A percentile compares a stretch with the other conserved stretches of the same genome.
phyloP scores from a whole-genome alignment of 176 grass and related monocot species.

The Oryza meridionalis region DNA sequence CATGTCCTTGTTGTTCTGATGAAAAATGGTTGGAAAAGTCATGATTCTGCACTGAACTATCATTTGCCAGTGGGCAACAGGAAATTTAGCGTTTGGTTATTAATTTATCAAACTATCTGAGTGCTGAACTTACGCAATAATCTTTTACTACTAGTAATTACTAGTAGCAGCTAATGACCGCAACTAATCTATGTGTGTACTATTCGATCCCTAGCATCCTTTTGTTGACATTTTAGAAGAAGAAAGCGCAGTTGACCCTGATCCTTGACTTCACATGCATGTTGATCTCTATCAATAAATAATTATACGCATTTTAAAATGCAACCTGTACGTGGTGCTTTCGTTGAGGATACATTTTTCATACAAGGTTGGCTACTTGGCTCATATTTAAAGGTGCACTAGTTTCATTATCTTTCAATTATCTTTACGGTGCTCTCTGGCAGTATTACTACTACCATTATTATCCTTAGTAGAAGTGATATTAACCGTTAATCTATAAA shows the following conservation, averaged over 20 bases:
- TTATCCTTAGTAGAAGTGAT: no score
- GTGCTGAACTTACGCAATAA: not conserved
- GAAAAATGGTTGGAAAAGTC: not conserved
- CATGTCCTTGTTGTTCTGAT: not conserved
- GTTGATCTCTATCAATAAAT: not conserved
- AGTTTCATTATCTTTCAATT: no score
- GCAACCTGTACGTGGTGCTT: not conserved
- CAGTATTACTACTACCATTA: no score
- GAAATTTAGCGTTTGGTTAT: not conserved
- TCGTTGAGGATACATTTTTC: not conserved
- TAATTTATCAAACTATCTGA: not conserved
- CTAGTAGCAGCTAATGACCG: no score
- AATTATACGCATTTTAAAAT: not conserved
- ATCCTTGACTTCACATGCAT: not conserved
- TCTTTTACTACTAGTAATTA: not conserved
- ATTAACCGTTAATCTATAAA: no score
- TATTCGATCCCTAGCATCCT: no score
- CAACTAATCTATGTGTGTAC: no score
- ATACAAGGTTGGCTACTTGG: no score
- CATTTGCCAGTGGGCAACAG: not conserved
- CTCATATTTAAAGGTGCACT: no score
- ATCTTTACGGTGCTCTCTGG: no score
- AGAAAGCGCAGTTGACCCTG: slow-evolving; percentile 5
- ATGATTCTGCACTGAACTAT: not conserved
- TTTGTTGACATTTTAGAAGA: not conserved